Base-by-base conservation (phyloP, 345 rosid species). In the Lepidium didymum region DNA sequence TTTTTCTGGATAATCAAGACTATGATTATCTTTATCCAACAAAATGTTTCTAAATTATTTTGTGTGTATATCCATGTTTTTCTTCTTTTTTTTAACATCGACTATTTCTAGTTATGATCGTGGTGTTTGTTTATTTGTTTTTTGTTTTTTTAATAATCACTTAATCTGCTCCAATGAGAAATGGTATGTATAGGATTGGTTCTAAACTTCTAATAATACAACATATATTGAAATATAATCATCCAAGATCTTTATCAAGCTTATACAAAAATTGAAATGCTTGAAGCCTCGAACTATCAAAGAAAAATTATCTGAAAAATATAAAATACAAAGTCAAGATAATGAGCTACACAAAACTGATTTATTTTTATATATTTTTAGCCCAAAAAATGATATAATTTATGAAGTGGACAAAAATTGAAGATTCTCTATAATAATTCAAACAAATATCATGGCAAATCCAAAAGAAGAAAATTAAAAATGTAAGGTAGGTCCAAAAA, bases 141-240 rank as follows among this genome's bases (percentile, higher is more conserved):
- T 8, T 35, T 10, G 12, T 25, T 23, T 29, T 3, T 61, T 45
- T 65, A 8, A 40, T 9, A 9, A 37, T 45, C 10, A 68, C 37
- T 56, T 45, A 19, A 36, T n/a, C n/a, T n/a, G n/a, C n/a, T n/a
- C n/a, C n/a, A 67, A 29, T 35, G n/a, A 21, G 3, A 12, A 21
- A 52, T 42, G 11, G 10, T 51, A 15, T n/a, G 54, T 37, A 42
- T 12, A 53, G 5, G 56, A 55, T 27, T 45, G 56, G 50, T 63
- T 71, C 42, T 63, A 45, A 63, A n/a, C n/a, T n/a, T n/a, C n/a
- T n/a, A n/a, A n/a, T 35, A 38, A 37, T 45, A 13, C 31, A 62
- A 21, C 19, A 18, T 52, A 33, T 34, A 19, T 15, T 16, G 16
- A 43, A 6, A 31, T 14, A 5, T 8, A 49, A 14, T 10, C 37